phyloP scores from a whole-genome alignment of 805 yeast species.

The Jamesozyma hellenica region DNA sequence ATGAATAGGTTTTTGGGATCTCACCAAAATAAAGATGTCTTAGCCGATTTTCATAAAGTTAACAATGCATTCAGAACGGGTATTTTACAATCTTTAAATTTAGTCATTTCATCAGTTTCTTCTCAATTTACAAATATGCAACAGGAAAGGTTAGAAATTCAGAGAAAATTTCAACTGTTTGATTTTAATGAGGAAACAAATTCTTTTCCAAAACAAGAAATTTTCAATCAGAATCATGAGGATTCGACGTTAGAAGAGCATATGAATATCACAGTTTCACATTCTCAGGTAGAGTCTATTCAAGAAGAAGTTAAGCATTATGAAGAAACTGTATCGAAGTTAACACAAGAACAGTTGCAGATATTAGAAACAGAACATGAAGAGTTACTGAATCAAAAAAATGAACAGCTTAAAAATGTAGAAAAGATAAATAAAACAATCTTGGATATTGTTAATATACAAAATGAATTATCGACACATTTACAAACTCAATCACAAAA shows the following conservation, averaged over 20 bases:
- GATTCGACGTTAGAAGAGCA: slow-evolving; percentile 2
- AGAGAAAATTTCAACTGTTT: slow-evolving; percentile 29
- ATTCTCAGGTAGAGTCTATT: slow-evolving; percentile 17
- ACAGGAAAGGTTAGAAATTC: slow-evolving; percentile 34
- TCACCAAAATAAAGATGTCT: slow-evolving; percentile 26
- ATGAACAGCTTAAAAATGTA: slow-evolving; percentile 51
- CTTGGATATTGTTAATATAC: slow-evolving; percentile 64
- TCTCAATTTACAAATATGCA: slow-evolving; percentile 40
- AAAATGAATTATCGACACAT: slow-evolving; percentile 65
- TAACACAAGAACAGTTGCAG: slow-evolving; percentile 47
- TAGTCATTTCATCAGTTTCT: slow-evolving; percentile 35
- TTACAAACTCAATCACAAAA: slow-evolving; percentile 62
- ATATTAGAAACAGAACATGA: slow-evolving; percentile 50
- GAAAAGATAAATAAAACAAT: slow-evolving; percentile 51
- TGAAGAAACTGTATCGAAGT: slow-evolving; percentile 27
- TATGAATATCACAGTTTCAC: slow-evolving; percentile 24
- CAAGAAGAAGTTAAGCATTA: slow-evolving; percentile 30
- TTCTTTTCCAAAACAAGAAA: background rate
- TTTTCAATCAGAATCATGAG: background rate
- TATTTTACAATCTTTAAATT: slow-evolving; percentile 39
- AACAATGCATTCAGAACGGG: slow-evolving; percentile 39
- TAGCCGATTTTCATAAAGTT: slow-evolving; percentile 26
- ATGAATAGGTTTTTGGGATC: slow-evolving; percentile 24
- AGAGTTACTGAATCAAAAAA: slow-evolving; percentile 42
- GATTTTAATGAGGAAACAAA: slow-evolving; percentile 14